Evolutionary conservation across 1,139 yeast genomes (phyloP), one percentile per base, ranked within the genome.

Genomic region (Hansenula sp.): DNA sequence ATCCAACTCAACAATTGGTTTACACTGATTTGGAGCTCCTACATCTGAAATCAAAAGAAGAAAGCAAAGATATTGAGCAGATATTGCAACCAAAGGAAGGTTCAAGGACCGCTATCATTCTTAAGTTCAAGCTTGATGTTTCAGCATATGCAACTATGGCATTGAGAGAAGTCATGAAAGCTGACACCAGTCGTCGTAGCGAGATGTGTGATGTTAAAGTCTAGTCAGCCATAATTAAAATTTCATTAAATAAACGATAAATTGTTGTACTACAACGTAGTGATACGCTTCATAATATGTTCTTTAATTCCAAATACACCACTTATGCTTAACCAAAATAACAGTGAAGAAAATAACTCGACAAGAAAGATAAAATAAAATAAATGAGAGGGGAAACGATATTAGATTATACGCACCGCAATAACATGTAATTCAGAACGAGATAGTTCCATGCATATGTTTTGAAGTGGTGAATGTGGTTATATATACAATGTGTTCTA

Each of bases 71-170:
- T 3, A 44, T 64, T 24, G 61, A 61, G 48, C 55, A 70, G 58
- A 52, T 61, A 59, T 39, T 61, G 52, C 55, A 71, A 58, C 60
- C 68, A 60, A 57, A 68, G 29, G 76, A 73, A 12, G 85, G 81
- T 25, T 65, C 66, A 5, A 81, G 77, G 48, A 70, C 74, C 2
- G 97, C 96, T 0, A 81, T 91, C 11, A 74, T 91, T 11, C 65
- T 94, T 49, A 81, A 76, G 54, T 74, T 94, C 74, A 86, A 83
- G 60, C 72, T 94, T 47, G 94, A 90, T 2, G 82, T 87, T 8
- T 85, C 97, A 39, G 84, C 95, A 6, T 94, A 94, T 64, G 99
- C 99, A 2, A 94, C 99, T 0, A 94, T 94, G 99, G 96, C 97
- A 0, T 69, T 94, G 44, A 76, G 99, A 58, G 99, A 93, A 61